These are phyloP conservation scores for Blastocystis sp. DNA, from an alignment of 352 stramenopile genomes.

Conservation along the genomic window DNA sequence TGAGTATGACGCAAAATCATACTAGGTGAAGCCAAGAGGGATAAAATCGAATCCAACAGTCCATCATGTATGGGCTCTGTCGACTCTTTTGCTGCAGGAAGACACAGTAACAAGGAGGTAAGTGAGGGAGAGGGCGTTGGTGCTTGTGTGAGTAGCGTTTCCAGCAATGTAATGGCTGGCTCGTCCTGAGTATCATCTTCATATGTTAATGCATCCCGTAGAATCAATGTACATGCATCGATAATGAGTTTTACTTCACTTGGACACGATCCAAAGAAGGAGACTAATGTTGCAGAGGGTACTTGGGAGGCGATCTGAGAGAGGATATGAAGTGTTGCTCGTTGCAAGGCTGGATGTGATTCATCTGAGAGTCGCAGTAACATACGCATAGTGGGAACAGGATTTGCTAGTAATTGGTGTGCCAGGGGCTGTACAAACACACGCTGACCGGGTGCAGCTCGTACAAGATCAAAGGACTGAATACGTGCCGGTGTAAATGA, in stretches of 20 bases:
- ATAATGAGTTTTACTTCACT: not conserved
- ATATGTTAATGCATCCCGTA: not conserved
- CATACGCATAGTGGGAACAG: not conserved
- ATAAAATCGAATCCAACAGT: not conserved
- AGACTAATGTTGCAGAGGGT: conserved; percentile 11
- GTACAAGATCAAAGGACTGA: not conserved
- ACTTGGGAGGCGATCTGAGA: not conserved
- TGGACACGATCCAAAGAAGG: conserved; percentile 22
- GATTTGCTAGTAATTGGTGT: conserved; percentile 32
- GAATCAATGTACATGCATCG: not conserved
- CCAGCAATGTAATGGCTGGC: not conserved
- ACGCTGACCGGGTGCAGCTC: not conserved
- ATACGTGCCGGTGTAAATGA: not conserved
- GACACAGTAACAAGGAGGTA: not conserved
- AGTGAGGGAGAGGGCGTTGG: not conserved
- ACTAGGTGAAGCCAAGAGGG: not conserved
- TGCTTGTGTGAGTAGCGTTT: not conserved
- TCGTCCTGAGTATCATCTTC: not conserved
- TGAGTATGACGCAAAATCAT: not conserved
- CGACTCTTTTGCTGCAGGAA: not conserved
- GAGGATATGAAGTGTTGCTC: conserved; percentile 4
- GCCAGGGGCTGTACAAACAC: not conserved
- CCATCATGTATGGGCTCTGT: not conserved
- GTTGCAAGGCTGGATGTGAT: conserved; percentile 11
- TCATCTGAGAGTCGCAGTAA: not conserved